Conservation (phyloP, 345 rosid genomes). For the Arabidopsis suecica region DNA sequence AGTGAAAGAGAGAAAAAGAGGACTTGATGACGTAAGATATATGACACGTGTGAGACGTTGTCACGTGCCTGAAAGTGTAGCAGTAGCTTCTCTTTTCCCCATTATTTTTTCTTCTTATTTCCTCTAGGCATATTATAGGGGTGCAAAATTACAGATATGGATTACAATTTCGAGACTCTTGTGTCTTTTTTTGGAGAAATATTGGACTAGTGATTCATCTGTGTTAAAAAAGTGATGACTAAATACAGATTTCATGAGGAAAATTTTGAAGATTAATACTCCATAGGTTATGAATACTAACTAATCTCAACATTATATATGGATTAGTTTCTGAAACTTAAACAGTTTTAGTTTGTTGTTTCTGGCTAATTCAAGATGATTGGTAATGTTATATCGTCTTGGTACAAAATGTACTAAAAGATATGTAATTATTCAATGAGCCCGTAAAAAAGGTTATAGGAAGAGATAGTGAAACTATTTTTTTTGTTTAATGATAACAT, state of each 20-base stretch:
- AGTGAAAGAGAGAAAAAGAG: not conserved
- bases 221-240: no score
- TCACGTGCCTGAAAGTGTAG: slow-evolving; percentile 41
- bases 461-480: not conserved
- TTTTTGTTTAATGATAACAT: no score
- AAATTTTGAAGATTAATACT: not conserved
- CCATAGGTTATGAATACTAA: not conserved
- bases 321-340: not conserved
- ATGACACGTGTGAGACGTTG: slow-evolving; percentile 39
- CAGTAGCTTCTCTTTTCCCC: not conserved
- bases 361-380: not conserved
- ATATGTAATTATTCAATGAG: not conserved
- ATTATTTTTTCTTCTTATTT: not conserved
- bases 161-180: not conserved
- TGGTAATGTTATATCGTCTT: no score
- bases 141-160: slow-evolving; percentile 1
- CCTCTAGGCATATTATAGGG: not conserved
- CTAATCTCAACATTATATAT: not conserved
- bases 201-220: not conserved
- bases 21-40: slow-evolving; percentile 32
- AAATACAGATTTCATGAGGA: not conserved
- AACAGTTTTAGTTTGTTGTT: not conserved
- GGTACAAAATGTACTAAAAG: not conserved
- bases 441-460: no score
- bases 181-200: no score